Evolutionary conservation across 2,329 filamentous ascomycete genomes (phyloP), one percentile per base, ranked within the genome.

Genomic region (Exserohilum rostratum): DNA sequence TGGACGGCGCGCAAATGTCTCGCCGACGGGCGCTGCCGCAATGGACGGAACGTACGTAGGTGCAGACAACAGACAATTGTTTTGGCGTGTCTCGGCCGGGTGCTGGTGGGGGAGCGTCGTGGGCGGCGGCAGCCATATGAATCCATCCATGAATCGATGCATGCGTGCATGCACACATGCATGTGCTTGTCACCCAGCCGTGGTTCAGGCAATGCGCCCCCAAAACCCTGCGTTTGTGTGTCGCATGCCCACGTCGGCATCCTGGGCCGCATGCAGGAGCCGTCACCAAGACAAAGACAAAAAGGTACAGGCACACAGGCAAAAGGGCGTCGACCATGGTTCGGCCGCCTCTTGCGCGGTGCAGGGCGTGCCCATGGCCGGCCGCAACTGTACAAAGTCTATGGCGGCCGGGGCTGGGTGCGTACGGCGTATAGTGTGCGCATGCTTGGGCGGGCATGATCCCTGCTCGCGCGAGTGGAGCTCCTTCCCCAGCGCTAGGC

Each of bases 181-280:
- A 25, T 34, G 31, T 12, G 12, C 27, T 20, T 33, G 30, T 45
- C 18, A 29, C 42, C 11, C 15, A 13, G 18, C 18, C 30, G 42
- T n/a, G 3, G 15, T 33, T 13, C 30, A 45, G 3, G 30, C 43
- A 45, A 25, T 45, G 43, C 43, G 31, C 30, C 9, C 18, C n/a
- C 6, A 12, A 13, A 33, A 34, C 43, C 43, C 43, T 47, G 44
- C 25, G 30, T 47, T 27, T 18, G 25, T 47, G 18, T 46, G 22
- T 25, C 37, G 20, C 37, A 39, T 39, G 15, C 20, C 37, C 37
- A 39, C 17, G 37, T 43, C 30, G n/a, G 27, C 17, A 37, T 37
- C 37, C 22, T 25, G 22, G 22, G 37, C 13, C 44, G 45, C 50
- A 53, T 53, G 50, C 50, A 53, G 50, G 44, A 31, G 44, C 50